Evolutionary conservation across 2,329 filamentous ascomycete species (phyloP), one percentile per base, ranked within the genome.

Genomic region (Phaeoacremonium minimum): DNA sequence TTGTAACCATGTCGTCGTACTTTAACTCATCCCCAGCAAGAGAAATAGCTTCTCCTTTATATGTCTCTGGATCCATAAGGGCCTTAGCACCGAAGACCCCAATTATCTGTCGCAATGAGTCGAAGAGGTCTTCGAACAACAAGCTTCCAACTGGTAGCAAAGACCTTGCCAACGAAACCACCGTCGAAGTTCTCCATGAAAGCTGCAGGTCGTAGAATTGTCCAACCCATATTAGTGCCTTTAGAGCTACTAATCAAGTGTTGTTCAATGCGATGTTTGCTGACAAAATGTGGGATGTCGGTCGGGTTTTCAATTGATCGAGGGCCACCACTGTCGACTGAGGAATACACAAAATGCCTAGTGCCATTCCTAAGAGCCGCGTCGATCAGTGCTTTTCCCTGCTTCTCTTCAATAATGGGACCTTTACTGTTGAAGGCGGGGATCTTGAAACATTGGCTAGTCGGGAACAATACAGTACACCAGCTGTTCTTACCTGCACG

Each of bases 271-370:
- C 71, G 55, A 46, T 75, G 69, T 52, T 85, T 84, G 47, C 59
- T 60, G 18, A 66, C 62, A 57, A 79, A 84, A 56, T 79, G 76
- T 3, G 73, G 71, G 32, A 82, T 62, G 1, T 61, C 43, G 4
- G 77, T 80, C 2, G 71, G 66, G 37, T 63, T 64, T 9, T 64
- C 63, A 44, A 67, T 63, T 35, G 66, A 69, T 26, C 64, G 64
- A 28, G 74, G 68, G 18, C 78, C 77, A 18, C 77, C 77, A n/a
- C 80, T 75, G 40, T 84, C 80, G 11, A 83, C 75, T 28, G 71
- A 77, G 2, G 69, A 73, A 54, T 81, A 83, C 30, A 84, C 69
- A 43, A 83, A 78, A 47, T 75, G 71, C 20, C 66, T 60, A 18
- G 80, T 67, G 5, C 63, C 62, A 26, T 73, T 52, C 12, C 63